Evolutionary conservation across 2,329 filamentous ascomycete species (phyloP).

Genomic region (Whalleya microplaca): DNA sequence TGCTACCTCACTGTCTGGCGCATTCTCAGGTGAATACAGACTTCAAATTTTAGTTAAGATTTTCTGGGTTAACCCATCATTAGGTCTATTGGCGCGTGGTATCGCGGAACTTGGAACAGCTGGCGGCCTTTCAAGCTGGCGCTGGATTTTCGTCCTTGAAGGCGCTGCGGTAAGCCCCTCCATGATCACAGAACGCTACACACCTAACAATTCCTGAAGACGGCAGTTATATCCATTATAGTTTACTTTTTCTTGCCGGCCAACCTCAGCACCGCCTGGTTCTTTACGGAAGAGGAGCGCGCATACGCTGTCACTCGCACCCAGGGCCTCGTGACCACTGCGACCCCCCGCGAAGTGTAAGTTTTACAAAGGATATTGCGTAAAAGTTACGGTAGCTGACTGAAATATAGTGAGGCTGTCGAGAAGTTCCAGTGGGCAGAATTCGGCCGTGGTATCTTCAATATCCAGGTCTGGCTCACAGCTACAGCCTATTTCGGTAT

Average conservation of each 20-base stretch:
- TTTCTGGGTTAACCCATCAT: constrained; percentile 3
- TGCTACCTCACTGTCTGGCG: constrained; percentile 66
- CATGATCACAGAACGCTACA: constrained; percentile 4
- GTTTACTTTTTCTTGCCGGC: background rate
- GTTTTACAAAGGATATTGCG: constrained; percentile 4
- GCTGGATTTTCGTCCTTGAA: constrained; percentile 67
- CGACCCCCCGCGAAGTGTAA: background rate
- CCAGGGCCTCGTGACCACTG: background rate
- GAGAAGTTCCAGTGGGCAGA: constrained; percentile 65
- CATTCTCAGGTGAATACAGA: constrained; percentile 56
- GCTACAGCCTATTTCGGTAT: constrained; percentile 65
- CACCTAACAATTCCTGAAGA: constrained; percentile 18
- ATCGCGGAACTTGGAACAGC: constrained; percentile 61
- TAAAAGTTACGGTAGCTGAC: constrained; percentile 27
- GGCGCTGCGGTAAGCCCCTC: constrained; percentile 50
- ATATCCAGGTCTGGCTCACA: constrained; percentile 65
- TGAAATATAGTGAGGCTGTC: constrained; percentile 31
- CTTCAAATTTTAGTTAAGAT: background rate
- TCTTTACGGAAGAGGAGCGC: background rate
- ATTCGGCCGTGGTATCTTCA: constrained; percentile 62
- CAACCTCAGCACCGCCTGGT: background rate
- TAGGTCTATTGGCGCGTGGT: constrained; percentile 61
- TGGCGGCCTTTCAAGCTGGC: constrained; percentile 59
- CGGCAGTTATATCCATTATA: background rate
- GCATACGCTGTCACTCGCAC: background rate